A percentile compares a stretch with the other conserved stretches of the same genome.
phyloP scores from a whole-genome alignment of 352 stramenopile genomes.

The Globisporangium cystogenes region DNA sequence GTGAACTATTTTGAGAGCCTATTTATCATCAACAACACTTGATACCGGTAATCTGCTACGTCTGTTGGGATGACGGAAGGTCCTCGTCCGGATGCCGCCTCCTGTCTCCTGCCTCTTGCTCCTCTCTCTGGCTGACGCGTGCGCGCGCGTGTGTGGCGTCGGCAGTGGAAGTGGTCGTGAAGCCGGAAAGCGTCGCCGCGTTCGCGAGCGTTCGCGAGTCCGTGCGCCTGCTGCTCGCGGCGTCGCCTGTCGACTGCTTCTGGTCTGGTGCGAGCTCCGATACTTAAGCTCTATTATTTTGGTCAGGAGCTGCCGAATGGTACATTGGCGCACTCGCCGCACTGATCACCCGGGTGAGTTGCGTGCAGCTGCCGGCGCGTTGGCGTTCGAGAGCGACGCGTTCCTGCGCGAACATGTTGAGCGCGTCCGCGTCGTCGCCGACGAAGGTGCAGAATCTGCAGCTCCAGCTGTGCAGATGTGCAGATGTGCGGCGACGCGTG shows the following conservation, averaged over 20 bases:
- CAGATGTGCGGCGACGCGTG: not conserved
- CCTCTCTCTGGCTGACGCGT: not conserved
- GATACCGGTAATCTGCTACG: too few relatives aligned
- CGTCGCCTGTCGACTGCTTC: not conserved
- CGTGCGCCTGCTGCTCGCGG: conserved; percentile 6
- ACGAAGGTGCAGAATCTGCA: conserved; percentile 23
- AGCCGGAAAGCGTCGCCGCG: conserved; percentile 37
- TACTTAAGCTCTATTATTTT: too few relatives aligned
- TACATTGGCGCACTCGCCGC: not conserved
- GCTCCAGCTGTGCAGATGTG: not conserved
- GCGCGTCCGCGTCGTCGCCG: conserved; percentile 35
- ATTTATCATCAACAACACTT: too few relatives aligned
- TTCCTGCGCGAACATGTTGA: conserved; percentile 30
- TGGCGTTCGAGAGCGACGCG: conserved; percentile 17
- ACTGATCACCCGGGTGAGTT: too few relatives aligned
- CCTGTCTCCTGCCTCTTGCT: too few relatives aligned
- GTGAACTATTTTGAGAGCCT: too few relatives aligned
- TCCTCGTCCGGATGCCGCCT: too few relatives aligned
- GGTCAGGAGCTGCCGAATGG: too few relatives aligned
- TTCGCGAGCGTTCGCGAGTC: conserved; percentile 26
- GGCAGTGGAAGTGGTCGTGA: conserved; percentile 55
- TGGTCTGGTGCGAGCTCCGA: not conserved
- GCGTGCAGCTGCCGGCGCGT: conserved; percentile 8
- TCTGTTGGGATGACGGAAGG: too few relatives aligned
- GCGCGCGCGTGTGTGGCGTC: not conserved